Percentiles rank a stretch among this genome's conserved stretches.
Conservation (phyloP, 495 filamentous ascomycete species). For the Trichoderma asperelloides region DNA sequence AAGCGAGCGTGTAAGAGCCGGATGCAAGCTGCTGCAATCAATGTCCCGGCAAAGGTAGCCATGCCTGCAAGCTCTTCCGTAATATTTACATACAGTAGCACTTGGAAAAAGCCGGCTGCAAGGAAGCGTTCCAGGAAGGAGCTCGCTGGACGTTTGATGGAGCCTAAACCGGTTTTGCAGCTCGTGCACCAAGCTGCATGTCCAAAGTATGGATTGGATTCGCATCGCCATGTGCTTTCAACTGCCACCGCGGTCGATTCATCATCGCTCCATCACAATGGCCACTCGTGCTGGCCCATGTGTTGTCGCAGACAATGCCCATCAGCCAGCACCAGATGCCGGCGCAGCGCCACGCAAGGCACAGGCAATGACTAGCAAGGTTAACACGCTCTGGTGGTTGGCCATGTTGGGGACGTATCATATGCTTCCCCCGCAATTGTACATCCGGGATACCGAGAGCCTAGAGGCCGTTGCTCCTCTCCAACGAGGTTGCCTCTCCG, state of each 20-base stretch:
- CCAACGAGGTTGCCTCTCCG: neutral
- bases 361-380: neutral
- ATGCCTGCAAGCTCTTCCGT: neutral
- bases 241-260: neutral
- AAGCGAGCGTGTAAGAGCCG: too few relatives aligned
- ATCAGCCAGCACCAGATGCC: neutral
- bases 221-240: neutral
- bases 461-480: neutral
- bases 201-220: neutral
- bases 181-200: neutral
- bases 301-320: neutral
- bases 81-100: neutral
- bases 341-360: slow-evolving; percentile 6
- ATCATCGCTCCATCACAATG: neutral
- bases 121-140: neutral
- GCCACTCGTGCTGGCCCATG: neutral
- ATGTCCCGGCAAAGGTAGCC: too few relatives aligned
- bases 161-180: neutral
- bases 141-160: neutral
- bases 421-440: neutral
- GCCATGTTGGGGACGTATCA: neutral
- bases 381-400: neutral
- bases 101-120: neutral
- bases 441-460: slow-evolving; percentile 5
- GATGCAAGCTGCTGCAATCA: too few relatives aligned